Base-by-base conservation (phyloP, 2,329 filamentous ascomycete genomes). In the Massarina eburnea region DNA sequence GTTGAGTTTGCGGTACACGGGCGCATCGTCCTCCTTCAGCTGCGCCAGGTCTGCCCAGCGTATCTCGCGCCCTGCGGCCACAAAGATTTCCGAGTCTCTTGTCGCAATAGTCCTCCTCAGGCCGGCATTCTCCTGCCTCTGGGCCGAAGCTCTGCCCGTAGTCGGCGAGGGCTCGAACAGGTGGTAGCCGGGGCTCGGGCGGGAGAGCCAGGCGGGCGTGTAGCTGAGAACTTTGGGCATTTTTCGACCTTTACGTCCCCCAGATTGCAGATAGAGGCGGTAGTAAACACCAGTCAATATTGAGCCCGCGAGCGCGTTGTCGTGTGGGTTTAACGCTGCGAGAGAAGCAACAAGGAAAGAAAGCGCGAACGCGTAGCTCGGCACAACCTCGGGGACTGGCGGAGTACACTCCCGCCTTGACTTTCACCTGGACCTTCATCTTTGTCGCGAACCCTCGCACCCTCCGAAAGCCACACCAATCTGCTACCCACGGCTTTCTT, bases 201-300 rank as follows among this genome's bases (percentile, higher is more conserved):
- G 82, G 52, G 85, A 84, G 45, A 99, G 85, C 90, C 91, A 99
- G 57, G 84, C 77, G 45, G 92, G 91, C 62, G 89, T 91, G 72
- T 91, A 92, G 69, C 84, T 84, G 67, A 88, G 85, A 64, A 96
- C 83, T 71, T 87, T 91, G 29, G 90, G 89, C 92, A 96, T 96
- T n/a, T 39, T 54, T 48, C 34, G 39, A 18, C 26, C 15, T 18
- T 10, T 18, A 26, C 6, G 10, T 6, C n/a, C 24, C 15, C 8
- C n/a, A 18, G 36, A 14, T 20, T 6, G 29, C 15, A 12, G 21
- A 37, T 22, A 38, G 26, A 17, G 30, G 30, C 30, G 12, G 8
- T 10, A 15, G 5, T 8, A 14, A 14, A 14, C n/a, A 30, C 4
- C 5, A 14, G 5, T 8, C 9, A 14, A 14, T 30, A 30, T 6